phyloP scores from a whole-genome alignment of 2,329 filamentous ascomycete genomes.

The Hypoxylon sp. region DNA sequence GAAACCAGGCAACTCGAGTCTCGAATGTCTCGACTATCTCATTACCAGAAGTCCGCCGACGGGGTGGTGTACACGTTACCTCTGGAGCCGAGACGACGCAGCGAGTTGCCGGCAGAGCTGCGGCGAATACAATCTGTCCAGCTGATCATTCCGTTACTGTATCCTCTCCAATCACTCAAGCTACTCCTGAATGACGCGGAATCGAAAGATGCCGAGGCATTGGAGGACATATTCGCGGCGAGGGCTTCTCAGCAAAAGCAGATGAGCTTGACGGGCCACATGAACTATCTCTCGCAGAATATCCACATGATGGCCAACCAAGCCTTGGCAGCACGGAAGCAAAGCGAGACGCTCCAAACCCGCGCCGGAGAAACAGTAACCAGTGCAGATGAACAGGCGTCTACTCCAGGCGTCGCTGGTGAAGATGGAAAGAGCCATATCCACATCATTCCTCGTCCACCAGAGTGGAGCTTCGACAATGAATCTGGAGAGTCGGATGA shows the following conservation, averaged over 20 bases:
- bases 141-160: conserved; percentile 73
- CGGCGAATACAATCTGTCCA: conserved; percentile 69
- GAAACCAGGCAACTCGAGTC: conserved; percentile 79
- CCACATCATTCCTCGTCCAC: conserved; percentile 75
- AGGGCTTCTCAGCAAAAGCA: conserved; percentile 64
- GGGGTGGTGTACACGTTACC: conserved; percentile 75
- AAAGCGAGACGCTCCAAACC: conserved; percentile 5
- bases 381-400: background rate
- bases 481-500: conserved; percentile 55
- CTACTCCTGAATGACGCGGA: conserved; percentile 71
- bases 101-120: conserved; percentile 67
- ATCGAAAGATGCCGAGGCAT: conserved; percentile 64
- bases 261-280: conserved; percentile 73
- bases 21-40: conserved; percentile 71
- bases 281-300: conserved; percentile 78
- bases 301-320: conserved; percentile 72
- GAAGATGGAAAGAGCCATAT: conserved; percentile 68
- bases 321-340: conserved; percentile 43
- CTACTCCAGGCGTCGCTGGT: conserved; percentile 34
- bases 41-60: conserved; percentile 74
- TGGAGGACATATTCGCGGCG: conserved; percentile 71
- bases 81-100: conserved; percentile 68
- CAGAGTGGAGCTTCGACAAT: conserved; percentile 71
- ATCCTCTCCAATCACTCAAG: conserved; percentile 73
- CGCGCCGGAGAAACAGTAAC: background rate